A percentile compares a stretch with the other conserved stretches of the same genome.
phyloP scores from a whole-genome alignment of 345 rosid species.

The Sisymbrium irio region DNA sequence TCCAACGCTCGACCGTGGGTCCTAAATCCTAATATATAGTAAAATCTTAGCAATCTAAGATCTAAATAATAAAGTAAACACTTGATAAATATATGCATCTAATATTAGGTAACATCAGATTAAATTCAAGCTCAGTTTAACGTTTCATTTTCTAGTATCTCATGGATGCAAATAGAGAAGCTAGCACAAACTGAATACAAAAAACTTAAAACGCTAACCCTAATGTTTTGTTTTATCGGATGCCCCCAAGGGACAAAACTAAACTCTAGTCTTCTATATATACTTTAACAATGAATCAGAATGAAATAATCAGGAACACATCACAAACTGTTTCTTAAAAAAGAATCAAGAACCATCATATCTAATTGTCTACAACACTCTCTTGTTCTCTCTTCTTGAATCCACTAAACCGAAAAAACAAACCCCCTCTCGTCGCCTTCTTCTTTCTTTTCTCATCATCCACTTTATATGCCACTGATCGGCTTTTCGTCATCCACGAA shows the following conservation, averaged over 20 bases:
- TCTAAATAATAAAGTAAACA: no score
- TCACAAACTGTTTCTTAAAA: not conserved
- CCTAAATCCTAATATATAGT: no score
- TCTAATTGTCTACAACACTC: conserved; percentile 18
- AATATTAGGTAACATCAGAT: no score
- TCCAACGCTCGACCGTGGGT: no score
- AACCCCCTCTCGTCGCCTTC: conserved; percentile 15
- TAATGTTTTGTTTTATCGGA: not conserved
- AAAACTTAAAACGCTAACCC: not conserved
- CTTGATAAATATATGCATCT: no score
- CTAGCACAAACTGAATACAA: not conserved
- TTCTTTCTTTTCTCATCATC: conserved; percentile 22
- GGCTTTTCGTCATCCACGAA: conserved; percentile 33
- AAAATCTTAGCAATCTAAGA: no score
- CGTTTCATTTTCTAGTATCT: not conserved
- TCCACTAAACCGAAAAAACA: conserved; percentile 27
- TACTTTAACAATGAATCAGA: not conserved
- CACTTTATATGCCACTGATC: conserved; percentile 29
- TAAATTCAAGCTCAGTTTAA: not conserved
- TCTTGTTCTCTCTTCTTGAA: conserved; percentile 17
- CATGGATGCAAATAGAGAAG: not conserved
- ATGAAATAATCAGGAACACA: conserved; percentile 15
- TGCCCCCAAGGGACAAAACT: not conserved
- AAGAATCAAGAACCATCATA: conserved; percentile 3
- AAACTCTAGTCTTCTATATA: not conserved